A percentile compares a stretch with the other conserved stretches of the same genome.
phyloP scores from a whole-genome alignment of 768 basidiomycete genomes.

The Pleurotus citrinopileatus region DNA sequence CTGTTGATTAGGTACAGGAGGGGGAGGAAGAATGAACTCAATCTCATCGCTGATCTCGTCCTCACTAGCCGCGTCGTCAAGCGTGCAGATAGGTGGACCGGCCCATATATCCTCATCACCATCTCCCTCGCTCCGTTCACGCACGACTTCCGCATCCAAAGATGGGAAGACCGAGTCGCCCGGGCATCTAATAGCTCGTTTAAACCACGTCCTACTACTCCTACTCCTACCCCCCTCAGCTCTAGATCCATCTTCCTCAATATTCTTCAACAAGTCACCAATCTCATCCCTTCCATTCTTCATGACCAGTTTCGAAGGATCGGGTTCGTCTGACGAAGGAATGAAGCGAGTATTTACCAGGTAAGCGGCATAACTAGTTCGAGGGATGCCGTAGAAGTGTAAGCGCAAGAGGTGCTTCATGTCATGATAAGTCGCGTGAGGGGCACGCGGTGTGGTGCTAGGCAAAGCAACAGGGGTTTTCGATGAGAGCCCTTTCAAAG shows the following conservation, averaged over 20 bases:
- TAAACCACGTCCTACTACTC: not conserved
- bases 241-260: not conserved
- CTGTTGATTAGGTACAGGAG: too few relatives aligned
- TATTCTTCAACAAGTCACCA: not conserved
- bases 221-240: not conserved
- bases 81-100: not conserved
- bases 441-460: not conserved
- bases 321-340: not conserved
- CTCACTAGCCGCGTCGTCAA: not conserved
- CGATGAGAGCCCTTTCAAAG: not conserved
- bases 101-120: constrained; percentile 1
- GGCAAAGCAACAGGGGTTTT: too few relatives aligned
- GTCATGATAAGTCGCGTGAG: not conserved
- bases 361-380: not conserved
- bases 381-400: not conserved
- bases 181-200: too few relatives aligned
- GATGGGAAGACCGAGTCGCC: too few relatives aligned
- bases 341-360: not conserved
- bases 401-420: not conserved
- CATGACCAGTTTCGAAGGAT: not conserved
- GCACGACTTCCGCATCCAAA: too few relatives aligned
- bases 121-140: not conserved
- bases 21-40: too few relatives aligned
- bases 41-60: not conserved
- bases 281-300: not conserved